A percentile compares a stretch with the other conserved stretches of the same genome.
phyloP scores from a whole-genome alignment of 164 flowering plant genomes.

The grape (Vitis vinifera) region DNA sequence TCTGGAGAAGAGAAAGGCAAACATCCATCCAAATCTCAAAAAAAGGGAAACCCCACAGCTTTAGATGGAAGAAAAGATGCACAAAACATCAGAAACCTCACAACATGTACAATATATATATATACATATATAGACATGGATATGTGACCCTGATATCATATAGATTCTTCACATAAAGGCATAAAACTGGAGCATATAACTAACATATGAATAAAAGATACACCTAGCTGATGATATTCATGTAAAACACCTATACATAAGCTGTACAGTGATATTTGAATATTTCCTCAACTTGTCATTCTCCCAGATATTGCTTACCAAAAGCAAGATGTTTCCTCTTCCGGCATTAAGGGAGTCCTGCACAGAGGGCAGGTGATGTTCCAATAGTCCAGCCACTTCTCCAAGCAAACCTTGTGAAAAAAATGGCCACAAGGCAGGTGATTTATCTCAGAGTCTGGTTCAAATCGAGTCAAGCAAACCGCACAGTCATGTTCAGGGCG shows the following conservation, averaged over 20 bases:
- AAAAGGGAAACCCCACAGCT: background rate
- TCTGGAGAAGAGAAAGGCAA: background rate
- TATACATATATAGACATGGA: too few relatives aligned
- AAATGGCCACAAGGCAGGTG: slow-evolving; percentile 65
- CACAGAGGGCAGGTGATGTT: slow-evolving; percentile 76
- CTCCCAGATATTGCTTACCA: slow-evolving; percentile 18
- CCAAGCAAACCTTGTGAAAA: slow-evolving; percentile 65
- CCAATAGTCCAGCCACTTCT: slow-evolving; percentile 77
- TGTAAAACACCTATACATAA: too few relatives aligned
- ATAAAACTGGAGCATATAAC: too few relatives aligned
- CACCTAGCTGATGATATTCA: too few relatives aligned
- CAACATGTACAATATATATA: background rate
- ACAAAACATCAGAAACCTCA: background rate
- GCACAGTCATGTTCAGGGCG: slow-evolving; percentile 49
- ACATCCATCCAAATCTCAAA: background rate
- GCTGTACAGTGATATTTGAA: background rate
- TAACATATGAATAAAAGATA: too few relatives aligned
- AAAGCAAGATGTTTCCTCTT: slow-evolving; percentile 25
- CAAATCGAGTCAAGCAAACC: slow-evolving; percentile 58
- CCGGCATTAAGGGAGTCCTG: slow-evolving; percentile 53
- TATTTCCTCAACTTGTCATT: background rate
- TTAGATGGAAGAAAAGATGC: background rate
- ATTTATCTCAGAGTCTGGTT: slow-evolving; percentile 60
- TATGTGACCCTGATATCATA: too few relatives aligned
- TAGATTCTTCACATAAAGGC: too few relatives aligned